Base-by-base conservation (phyloP, 2,329 filamentous ascomycete species). In the Pseudocercospora macadamiae region DNA sequence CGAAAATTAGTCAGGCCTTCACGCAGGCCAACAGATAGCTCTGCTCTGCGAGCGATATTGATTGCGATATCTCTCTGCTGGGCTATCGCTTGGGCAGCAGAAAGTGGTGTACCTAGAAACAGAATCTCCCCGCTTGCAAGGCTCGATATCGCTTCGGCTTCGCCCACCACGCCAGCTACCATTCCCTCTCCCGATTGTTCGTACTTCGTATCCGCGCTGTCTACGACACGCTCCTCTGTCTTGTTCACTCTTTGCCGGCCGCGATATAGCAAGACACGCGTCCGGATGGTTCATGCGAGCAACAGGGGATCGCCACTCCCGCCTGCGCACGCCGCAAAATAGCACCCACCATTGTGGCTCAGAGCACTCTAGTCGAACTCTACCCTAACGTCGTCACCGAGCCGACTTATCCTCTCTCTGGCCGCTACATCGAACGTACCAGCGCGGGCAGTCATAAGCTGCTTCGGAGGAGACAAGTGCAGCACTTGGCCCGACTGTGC, bases 291-390 rank as follows among this genome's bases (percentile, higher is more conserved):
- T 53, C 51, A 42, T 53, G 51, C 51, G 32, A 39, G 36, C 34
- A 53, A 42, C 14, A 42, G 51, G 30, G 32, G n/a, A 51, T 51
- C 32, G 48, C 48, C 48, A 51, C 48, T 51, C 48, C 48, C 48
- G 48, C 48, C 28, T 47, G 30, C 48, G 42, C 23, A 23, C 42
- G 42, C 42, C 21, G 42, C 42, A 47, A 47, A 47, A 47, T 47
- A 47, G 42, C 42, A 18, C 42, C 23, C 48, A 36, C 23, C 48
- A 36, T 34, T 51, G 48, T 51, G 48, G 48, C 48, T 51, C 48
- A 51, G 28, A 30, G 49, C 49, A 18, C 23, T 25, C 49, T 53
- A 53, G 49, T 53, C 49, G 32, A 53, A 37, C 23, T 37, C 34
- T 21, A 30, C n/a, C 16, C 51, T 53, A 34, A 53, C 51, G 51